Evolutionary conservation across 345 rosid genomes (phyloP).

Genomic region (Gossypium bickii): DNA sequence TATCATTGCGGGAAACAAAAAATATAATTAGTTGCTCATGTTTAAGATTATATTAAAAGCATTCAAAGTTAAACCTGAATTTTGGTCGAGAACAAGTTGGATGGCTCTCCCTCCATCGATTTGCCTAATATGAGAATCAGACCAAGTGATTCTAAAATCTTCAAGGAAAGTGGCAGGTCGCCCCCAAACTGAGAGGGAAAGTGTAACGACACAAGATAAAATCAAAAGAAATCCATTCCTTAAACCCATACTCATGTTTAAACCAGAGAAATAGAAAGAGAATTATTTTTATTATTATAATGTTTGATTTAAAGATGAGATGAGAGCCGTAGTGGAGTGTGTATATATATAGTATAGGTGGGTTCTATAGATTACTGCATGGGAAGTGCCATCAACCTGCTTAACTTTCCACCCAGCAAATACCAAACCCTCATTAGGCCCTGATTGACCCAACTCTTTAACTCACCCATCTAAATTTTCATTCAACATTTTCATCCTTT

Average conservation of each 20-base stretch:
- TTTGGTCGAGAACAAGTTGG: conserved; percentile 72
- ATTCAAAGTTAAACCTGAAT: conserved; percentile 44
- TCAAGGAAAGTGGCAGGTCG: conserved; percentile 59
- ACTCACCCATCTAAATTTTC: background rate
- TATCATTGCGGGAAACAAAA: no score
- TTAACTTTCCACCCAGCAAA: conserved; percentile 75
- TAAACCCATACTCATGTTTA: conserved; percentile 18
- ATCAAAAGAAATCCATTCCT: conserved; percentile 11
- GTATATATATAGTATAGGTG: conserved; percentile 18
- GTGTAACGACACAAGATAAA: conserved; percentile 25
- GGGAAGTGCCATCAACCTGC: conserved; percentile 27
- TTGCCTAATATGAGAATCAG: conserved; percentile 66
- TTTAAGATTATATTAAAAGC: background rate
- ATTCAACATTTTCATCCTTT: background rate
- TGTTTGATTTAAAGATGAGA: conserved; percentile 19
- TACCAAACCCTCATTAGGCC: conserved; percentile 48
- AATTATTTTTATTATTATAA: background rate
- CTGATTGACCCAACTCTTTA: background rate
- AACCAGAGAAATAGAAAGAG: background rate
- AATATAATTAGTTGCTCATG: no score
- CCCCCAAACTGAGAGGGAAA: conserved; percentile 30
- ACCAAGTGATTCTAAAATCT: conserved; percentile 67
- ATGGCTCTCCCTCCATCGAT: conserved; percentile 64
- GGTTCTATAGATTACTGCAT: conserved; percentile 26
- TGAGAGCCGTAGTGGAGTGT: conserved; percentile 2